A percentile compares a stretch with the other conserved stretches of the same genome.
These are phyloP conservation scores for Ampelocalamus luodianensis DNA, from an alignment of 176 grass and related monocot genomes.

Conservation along the genomic window DNA sequence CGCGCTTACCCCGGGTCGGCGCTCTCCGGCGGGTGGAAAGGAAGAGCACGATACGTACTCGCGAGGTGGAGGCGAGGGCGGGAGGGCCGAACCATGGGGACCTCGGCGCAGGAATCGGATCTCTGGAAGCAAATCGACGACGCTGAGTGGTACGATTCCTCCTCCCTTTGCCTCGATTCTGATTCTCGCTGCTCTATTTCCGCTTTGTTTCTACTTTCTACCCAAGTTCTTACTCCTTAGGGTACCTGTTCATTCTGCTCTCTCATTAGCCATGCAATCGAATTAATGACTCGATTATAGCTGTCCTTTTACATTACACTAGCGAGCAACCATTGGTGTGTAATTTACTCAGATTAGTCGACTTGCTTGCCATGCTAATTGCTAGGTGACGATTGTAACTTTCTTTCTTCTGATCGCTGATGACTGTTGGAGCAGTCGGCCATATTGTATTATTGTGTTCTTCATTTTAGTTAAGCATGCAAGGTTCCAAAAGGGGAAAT, in stretches of 20 bases:
- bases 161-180: neutral
- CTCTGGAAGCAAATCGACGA: constrained; percentile 61
- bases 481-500: neutral
- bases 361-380: neutral
- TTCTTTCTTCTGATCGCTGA: neutral
- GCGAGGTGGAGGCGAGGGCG: neutral
- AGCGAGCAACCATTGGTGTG: neutral
- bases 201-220: neutral
- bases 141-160: constrained; percentile 52
- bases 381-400: neutral
- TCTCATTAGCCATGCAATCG: neutral
- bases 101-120: constrained; percentile 44
- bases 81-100: constrained; percentile 27
- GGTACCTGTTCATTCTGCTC: neutral
- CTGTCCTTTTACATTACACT: too few relatives aligned
- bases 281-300: neutral
- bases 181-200: neutral
- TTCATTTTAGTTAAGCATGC: neutral
- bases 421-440: neutral
- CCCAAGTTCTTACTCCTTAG: neutral
- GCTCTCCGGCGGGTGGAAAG: neutral
- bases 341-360: neutral
- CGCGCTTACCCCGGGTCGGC: neutral
- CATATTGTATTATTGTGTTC: neutral
- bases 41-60: neutral